Evolutionary conservation across 2,329 filamentous ascomycete genomes (phyloP).

Genomic region (Penicillium sp.): DNA sequence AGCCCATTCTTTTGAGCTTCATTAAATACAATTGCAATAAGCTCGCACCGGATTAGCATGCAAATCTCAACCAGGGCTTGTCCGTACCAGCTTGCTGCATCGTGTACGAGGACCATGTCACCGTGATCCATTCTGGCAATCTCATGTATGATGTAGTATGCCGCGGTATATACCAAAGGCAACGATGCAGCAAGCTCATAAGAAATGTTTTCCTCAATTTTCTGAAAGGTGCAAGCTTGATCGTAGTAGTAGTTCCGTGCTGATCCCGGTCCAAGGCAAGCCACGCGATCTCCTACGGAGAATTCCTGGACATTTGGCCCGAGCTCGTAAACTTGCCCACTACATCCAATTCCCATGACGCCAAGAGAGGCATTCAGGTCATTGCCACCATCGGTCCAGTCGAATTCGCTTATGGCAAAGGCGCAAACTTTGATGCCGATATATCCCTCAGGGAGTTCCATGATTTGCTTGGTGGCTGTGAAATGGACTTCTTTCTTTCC

Average conservation of each 20-base stretch:
- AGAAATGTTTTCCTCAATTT: conserved; percentile 25
- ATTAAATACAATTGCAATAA: conserved; percentile 27
- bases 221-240: conserved; percentile 28
- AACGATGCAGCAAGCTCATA: conserved; percentile 35
- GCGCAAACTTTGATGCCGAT: conserved; percentile 44
- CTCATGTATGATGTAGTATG: conserved; percentile 29
- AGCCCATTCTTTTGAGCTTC: conserved; percentile 14
- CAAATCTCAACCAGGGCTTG: conserved; percentile 34
- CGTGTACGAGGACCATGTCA: conserved; percentile 40
- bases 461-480: conserved; percentile 12
- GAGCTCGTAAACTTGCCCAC: conserved; percentile 31
- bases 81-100: conserved; percentile 31
- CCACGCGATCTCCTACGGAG: conserved; percentile 33
- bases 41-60: conserved; percentile 2
- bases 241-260: conserved; percentile 28
- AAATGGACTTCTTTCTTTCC: conserved; percentile 18
- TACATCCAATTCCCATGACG: conserved; percentile 25
- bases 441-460: conserved; percentile 24
- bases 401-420: conserved; percentile 38
- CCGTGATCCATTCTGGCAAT: conserved; percentile 24
- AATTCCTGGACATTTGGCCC: conserved; percentile 26
- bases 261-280: conserved; percentile 28
- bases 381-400: conserved; percentile 18
- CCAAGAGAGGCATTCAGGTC: background rate
- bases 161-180: conserved; percentile 31